Evolutionary conservation across 2,329 filamentous ascomycete species (phyloP).

Genomic region (Stachybotrys elegans): DNA sequence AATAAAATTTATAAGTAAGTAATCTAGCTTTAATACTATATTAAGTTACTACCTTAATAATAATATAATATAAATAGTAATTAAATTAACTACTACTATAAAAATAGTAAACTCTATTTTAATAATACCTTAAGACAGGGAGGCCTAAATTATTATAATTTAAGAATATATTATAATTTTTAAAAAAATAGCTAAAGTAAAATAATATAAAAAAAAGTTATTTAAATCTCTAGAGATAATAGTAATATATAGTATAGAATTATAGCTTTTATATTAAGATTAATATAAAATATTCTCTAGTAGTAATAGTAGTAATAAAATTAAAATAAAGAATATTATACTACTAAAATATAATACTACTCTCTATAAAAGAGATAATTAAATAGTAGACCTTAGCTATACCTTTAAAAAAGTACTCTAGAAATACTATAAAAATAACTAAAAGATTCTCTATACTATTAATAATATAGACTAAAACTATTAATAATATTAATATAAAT

Average conservation of each 20-base stretch:
- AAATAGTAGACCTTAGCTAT: not conserved
- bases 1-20: not conserved
- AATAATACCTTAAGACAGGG: no score
- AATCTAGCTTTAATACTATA: not conserved
- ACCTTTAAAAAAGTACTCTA: not conserved
- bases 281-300: not conserved
- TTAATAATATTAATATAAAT: conserved; percentile 1
- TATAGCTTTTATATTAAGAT: no score
- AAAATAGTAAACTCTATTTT: not conserved
- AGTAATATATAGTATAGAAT: not conserved
- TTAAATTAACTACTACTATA: not conserved
- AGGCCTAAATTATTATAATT: not conserved
- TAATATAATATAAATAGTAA: not conserved
- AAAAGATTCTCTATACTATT: not conserved
- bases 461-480: conserved; percentile 1
- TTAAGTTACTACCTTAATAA: no score
- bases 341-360: not conserved
- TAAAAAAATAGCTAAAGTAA: not conserved
- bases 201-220: not conserved
- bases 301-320: conserved; percentile 4
- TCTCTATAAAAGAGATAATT: not conserved
- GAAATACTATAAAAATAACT: not conserved
- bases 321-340: conserved; percentile 3
- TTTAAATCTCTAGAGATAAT: no score
- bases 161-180: not conserved